Percentiles rank a stretch among this genome's conserved stretches.
Conservation (phyloP, 768 basidiomycete species). For the Phaffia australis region DNA sequence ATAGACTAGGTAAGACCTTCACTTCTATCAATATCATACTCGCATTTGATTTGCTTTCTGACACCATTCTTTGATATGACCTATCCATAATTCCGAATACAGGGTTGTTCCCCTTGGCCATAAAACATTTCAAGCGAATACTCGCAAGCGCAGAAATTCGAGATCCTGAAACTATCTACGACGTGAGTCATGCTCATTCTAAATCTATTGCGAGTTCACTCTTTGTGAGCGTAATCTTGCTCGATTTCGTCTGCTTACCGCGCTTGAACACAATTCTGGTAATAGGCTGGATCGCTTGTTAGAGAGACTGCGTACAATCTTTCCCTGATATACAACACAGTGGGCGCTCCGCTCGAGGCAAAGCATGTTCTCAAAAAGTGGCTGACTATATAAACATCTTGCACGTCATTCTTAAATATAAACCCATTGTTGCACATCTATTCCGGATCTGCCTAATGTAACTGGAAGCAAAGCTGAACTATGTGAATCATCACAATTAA, state of each 20-base stretch:
- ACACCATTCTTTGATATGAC: background rate
- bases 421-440: too few species aligned
- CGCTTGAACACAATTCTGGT: background rate
- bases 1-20: constrained; percentile 62
- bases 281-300: constrained; percentile 43
- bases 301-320: constrained; percentile 81
- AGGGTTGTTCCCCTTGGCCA: constrained; percentile 75
- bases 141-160: constrained; percentile 36
- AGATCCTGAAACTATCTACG: background rate
- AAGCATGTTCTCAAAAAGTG: constrained; percentile 62
- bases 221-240: background rate
- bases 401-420: background rate
- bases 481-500: too few species aligned
- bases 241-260: background rate
- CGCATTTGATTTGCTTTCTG: background rate
- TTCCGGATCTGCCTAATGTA: too few species aligned
- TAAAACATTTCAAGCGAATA: constrained; percentile 70
- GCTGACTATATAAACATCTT: constrained; percentile 51
- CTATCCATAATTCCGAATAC: background rate
- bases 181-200: background rate
- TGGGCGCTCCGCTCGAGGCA: constrained; percentile 62
- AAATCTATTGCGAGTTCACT: background rate
- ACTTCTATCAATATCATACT: background rate
- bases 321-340: constrained; percentile 65
- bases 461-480: too few species aligned